These are phyloP conservation scores for Singerocomus rubriflavus DNA, from an alignment of 1,284 basidiomycete species.

Conservation along the genomic window DNA sequence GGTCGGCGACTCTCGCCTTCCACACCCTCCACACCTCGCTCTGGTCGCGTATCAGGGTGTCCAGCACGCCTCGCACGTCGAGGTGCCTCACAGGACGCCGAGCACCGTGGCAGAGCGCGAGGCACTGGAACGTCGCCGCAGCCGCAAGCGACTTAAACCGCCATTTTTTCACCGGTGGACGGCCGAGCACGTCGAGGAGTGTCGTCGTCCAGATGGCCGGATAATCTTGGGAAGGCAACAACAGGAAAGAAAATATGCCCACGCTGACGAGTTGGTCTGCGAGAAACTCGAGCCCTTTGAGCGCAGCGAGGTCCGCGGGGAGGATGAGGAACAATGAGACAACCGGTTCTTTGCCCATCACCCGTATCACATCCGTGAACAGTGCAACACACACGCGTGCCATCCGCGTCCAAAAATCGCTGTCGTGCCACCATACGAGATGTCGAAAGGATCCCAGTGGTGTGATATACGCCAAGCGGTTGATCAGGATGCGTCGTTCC, in stretches of 20 bases:
- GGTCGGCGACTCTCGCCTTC: neutral
- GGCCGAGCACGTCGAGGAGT: neutral
- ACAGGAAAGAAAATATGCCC: neutral
- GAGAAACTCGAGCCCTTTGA: neutral
- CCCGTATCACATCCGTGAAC: too few relatives aligned
- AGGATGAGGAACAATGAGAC: too few relatives aligned
- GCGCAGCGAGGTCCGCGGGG: too few relatives aligned
- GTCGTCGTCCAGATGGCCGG: neutral
- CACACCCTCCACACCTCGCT: neutral
- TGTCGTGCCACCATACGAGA: too few relatives aligned
- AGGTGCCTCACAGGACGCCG: neutral
- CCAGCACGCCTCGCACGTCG: neutral
- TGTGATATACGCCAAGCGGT: too few relatives aligned
- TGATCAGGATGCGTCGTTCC: neutral
- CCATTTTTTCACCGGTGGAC: neutral
- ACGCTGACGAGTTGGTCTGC: too few relatives aligned
- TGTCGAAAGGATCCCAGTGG: too few relatives aligned
- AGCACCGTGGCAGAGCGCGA: neutral
- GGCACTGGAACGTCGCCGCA: neutral
- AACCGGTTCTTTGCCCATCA: too few relatives aligned
- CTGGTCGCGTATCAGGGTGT: neutral
- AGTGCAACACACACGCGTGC: too few relatives aligned
- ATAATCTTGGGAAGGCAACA: neutral
- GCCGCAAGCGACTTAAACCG: neutral
- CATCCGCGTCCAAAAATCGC: too few relatives aligned